Percentiles rank a stretch among this genome's conserved stretches.
Evolutionary conservation across 2,329 filamentous ascomycete genomes (phyloP).

Genomic region (Taxawa tesnikishii): DNA sequence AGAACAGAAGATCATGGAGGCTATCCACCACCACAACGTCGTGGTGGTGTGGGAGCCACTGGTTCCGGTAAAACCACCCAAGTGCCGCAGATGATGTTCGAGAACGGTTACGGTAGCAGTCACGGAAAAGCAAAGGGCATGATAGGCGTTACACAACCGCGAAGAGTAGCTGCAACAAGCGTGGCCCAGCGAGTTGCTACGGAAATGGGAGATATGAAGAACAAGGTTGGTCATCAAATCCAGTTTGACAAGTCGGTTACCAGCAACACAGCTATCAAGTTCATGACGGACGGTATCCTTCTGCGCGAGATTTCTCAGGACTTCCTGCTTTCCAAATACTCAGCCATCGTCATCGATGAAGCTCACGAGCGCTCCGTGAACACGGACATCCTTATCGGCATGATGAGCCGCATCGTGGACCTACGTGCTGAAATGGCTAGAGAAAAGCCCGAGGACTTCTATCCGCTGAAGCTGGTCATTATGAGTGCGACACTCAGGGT

Average conservation of each 20-base stretch:
- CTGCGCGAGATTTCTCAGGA: constrained; percentile 85
- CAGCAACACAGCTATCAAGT: constrained; percentile 80
- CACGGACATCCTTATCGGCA: constrained; percentile 94
- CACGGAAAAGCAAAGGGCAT: constrained; percentile 52
- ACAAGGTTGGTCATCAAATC: constrained; percentile 77
- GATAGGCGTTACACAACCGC: constrained; percentile 90
- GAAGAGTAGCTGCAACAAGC: constrained; percentile 88
- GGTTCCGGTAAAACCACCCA: constrained; percentile 98
- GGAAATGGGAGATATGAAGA: constrained; percentile 67
- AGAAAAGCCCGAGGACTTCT: constrained; percentile 54
- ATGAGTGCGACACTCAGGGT: constrained; percentile 95
- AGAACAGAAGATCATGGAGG: constrained; percentile 97
- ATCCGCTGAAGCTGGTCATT: constrained; percentile 83
- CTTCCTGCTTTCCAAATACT: constrained; percentile 79
- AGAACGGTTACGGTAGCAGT: constrained; percentile 77
- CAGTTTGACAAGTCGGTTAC: constrained; percentile 80
- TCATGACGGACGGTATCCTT: constrained; percentile 97
- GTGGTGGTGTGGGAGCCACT: constrained; percentile 86
- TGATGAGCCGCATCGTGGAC: constrained; percentile 86
- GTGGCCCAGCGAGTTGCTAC: constrained; percentile 88
- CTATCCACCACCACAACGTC: constrained; percentile 79
- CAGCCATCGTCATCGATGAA: constrained; percentile 88
- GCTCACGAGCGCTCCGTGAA: constrained; percentile 96
- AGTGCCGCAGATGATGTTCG: constrained; percentile 89
- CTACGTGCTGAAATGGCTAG: constrained; percentile 62